Conservation (phyloP, 1,284 basidiomycete species). For the Fomitopsis palustris region DNA sequence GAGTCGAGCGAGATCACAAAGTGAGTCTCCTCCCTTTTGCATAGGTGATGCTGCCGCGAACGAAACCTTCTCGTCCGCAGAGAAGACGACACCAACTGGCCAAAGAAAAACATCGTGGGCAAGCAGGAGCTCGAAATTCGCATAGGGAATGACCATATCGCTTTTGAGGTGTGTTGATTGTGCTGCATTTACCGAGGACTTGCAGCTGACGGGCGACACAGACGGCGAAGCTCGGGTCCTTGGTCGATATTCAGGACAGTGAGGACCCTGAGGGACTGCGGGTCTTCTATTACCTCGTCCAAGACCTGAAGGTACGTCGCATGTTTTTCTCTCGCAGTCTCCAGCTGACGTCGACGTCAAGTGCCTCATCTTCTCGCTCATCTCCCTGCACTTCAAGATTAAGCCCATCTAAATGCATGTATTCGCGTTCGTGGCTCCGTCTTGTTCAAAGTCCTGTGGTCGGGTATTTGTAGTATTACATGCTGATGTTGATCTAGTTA, state of each 20-base stretch:
- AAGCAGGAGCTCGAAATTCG: constrained; percentile 97
- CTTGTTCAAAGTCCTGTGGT: not conserved
- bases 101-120: constrained; percentile 97
- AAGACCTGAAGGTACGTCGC: constrained; percentile 84
- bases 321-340: not conserved
- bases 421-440: not conserved
- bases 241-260: constrained; percentile 96
- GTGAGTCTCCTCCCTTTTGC: constrained; percentile 42
- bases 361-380: constrained; percentile 97
- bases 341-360: constrained; percentile 30
- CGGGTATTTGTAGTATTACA: not conserved
- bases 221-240: constrained; percentile 97
- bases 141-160: constrained; percentile 93
- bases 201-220: constrained; percentile 29
- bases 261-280: constrained; percentile 96
- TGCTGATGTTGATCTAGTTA: not conserved
- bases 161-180: constrained; percentile 75
- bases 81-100: constrained; percentile 98
- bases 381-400: constrained; percentile 99
- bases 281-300: constrained; percentile 99
- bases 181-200: not conserved
- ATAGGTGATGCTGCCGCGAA: not conserved
- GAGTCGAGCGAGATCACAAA: constrained; percentile 94
- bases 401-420: constrained; percentile 79
- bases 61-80: constrained; percentile 37